Base-by-base conservation (phyloP, 2,329 filamentous ascomycete species). In the Drechslerella coelobrocha region DNA sequence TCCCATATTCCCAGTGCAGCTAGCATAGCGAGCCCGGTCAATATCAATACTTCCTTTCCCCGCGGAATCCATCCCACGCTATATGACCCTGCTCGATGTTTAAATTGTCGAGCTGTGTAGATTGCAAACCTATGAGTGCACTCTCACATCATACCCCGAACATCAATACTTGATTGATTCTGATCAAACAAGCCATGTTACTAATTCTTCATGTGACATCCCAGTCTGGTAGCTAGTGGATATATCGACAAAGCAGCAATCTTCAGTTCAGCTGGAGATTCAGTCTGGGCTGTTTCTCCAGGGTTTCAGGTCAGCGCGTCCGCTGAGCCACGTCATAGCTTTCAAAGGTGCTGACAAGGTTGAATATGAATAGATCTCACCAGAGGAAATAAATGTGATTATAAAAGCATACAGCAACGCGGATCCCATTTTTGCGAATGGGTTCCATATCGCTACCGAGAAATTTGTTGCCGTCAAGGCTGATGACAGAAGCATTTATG, bases 211-310 rank as follows among this genome's bases (percentile, higher is more conserved):
- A 17, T 17, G 26, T 12, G 2, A n/a, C 34, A 17, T 12, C 2
- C 17, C 78, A 96, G 91, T 85, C 86, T 96, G 77, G 85, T 95
- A 78, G 88, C 84, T 81, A 88, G 84, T 76, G 88, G 88, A 77
- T 88, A 92, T 79, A 81, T 96, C 78, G 89, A 94, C 82, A 88
- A 91, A 82, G 92, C 85, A 77, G 89, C 90, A 78, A 92, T 96
- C 79, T 87, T 94, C 83, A 92, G 89, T 80, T 82, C 81, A 74
- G 89, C 89, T 75, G 90, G 91, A 76, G 89, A 90, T 81, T 91
- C 88, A 78, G 84, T 86, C 76, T 95, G 91, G 91, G 91, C 91
- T 72, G 79, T 83, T 43, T 87, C 87, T 26, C 21, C 84, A 59
- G 85, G 83, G 75, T 96, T 96, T 82, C 82, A 83, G 78, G 91